phyloP scores from a whole-genome alignment of 1,284 basidiomycete species.

The Laetiporus sulphureus region DNA sequence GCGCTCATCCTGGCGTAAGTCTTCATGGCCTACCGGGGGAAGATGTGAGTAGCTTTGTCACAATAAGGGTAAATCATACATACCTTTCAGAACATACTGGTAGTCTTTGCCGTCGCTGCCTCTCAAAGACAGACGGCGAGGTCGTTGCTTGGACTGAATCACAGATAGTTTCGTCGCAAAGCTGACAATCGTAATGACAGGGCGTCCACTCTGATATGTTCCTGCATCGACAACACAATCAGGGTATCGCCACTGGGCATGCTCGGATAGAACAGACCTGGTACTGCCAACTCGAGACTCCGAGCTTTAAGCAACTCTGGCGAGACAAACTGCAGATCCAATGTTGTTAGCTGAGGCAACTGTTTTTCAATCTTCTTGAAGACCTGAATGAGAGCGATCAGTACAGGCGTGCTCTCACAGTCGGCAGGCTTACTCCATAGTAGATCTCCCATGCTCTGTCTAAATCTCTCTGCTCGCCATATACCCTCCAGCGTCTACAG shows the following conservation, averaged over 20 bases:
- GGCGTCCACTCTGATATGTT: slow-evolving; percentile 89
- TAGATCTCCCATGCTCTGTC: slow-evolving; percentile 99
- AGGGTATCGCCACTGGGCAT: not conserved
- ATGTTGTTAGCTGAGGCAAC: slow-evolving; percentile 81
- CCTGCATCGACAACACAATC: slow-evolving; percentile 37
- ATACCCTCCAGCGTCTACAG: slow-evolving; percentile 80
- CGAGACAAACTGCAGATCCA: slow-evolving; percentile 97
- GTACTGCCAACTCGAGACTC: slow-evolving; percentile 91
- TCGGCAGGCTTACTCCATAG: slow-evolving; percentile 57
- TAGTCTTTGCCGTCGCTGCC: slow-evolving; percentile 95
- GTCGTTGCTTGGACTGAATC: slow-evolving; percentile 98
- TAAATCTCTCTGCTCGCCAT: slow-evolving; percentile 85
- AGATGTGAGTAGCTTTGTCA: not conserved
- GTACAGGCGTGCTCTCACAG: not conserved
- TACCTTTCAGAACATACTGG: slow-evolving; percentile 89
- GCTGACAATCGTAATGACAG: slow-evolving; percentile 78
- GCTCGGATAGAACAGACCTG: slow-evolving; percentile 47
- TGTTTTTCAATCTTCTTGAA: slow-evolving; percentile 98
- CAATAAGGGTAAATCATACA: slow-evolving; percentile 7
- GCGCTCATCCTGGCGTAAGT: slow-evolving; percentile 96
- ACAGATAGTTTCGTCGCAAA: slow-evolving; percentile 88
- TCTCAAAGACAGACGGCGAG: slow-evolving; percentile 82
- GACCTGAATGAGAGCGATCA: slow-evolving; percentile 42
- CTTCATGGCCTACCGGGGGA: slow-evolving; percentile 50
- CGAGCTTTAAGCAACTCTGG: slow-evolving; percentile 87